Evolutionary conservation across 1,284 basidiomycete species (phyloP), one percentile per base, ranked within the genome.

Genomic region (Apiotrichum mycotoxinovorans): DNA sequence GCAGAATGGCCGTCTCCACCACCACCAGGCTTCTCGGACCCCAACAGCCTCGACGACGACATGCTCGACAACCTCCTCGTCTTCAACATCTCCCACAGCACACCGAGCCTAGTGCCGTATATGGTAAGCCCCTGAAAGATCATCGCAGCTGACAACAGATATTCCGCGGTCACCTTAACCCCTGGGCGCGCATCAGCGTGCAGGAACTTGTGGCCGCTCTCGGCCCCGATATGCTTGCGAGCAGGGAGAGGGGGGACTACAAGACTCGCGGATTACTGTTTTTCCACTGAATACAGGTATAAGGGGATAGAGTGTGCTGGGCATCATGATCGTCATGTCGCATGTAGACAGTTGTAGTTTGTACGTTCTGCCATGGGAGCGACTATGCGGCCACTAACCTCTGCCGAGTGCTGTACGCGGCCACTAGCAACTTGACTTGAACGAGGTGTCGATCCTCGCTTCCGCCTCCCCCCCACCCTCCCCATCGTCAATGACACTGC

Each of bases 21-120:
- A 2, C 74, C 74, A 8, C 75, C 75, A 1, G 69, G 74, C 0
- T 76, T 73, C 56, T 49, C 58, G 9, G 63, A 72, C 48, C 70
- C 70, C 0, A 4, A 43, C 0, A 15, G 25, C 0, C 54, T 76
- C n/a, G n/a, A 60, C 5, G 42, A 62, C 5, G 50, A 56, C 2
- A 23, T 59, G 11, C n/a, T 76, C 0, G 63, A 67, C 26, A 20
- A 48, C 5, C 54, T 73, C n/a, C 41, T 73, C 4, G 64, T 75
- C 10, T 52, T 73, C 26, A 56, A 62, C 43, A 49, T 43, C 4
- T 46, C 51, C 15, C 56, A 51, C 3, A 54, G 45, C 18, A 22
- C 23, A 18, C 15, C 50, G 14, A 23, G 25, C 23, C 26, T 55
- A n/a, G n/a, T 60, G 1, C 52, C 61, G 20, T 62, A 57, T 38